Evolutionary conservation across 2,329 filamentous ascomycete species (phyloP), one percentile per base, ranked within the genome.

Genomic region (Claviceps fusiformis): DNA sequence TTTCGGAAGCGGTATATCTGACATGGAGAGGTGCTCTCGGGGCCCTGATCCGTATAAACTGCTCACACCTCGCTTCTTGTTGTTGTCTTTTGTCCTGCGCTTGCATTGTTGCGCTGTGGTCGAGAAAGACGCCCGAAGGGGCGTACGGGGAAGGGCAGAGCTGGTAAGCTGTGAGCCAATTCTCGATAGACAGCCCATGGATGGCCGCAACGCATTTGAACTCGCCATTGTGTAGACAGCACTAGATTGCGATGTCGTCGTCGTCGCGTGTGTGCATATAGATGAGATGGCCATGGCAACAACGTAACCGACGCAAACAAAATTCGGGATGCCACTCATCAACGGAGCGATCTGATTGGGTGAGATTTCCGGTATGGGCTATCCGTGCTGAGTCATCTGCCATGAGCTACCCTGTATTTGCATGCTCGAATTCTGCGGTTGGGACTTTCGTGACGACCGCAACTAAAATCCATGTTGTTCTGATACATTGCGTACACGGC

Each of bases 21-120:
- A 84, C 57, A 93, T 83, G 19, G 85, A 87, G 54, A 95, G 74
- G n/a, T 79, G 81, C 66, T 86, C 82, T 53, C 83, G 81, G 5
- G 83, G 82, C 0, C 91, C 91, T 1, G 87, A 89, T 52, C 86
- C 79, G 61, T 87, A 84, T 56, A 95, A 77, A 29, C 84, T 86
- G 55, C 89, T 95, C 53, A 95, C 81, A 48, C 90, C 92, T 58
- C 93, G 86, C 58, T 81, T 74, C 60, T 79, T 83, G 75, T 89
- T 96, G 72, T 81, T 82, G 73, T 96, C 91, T 65, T 82, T 81
- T 58, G 65, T 70, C 65, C 72, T 74, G 69, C 73, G 73, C 64
- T 73, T 72, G 61, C 70, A 75, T 62, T 71, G 74, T 59, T 68
- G 72, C 59, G 71, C 71, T 53, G 79, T 78, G 56, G 81, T 84